phyloP scores from a whole-genome alignment of 164 flowering plant genomes.

The Tinospora cordifolia region DNA sequence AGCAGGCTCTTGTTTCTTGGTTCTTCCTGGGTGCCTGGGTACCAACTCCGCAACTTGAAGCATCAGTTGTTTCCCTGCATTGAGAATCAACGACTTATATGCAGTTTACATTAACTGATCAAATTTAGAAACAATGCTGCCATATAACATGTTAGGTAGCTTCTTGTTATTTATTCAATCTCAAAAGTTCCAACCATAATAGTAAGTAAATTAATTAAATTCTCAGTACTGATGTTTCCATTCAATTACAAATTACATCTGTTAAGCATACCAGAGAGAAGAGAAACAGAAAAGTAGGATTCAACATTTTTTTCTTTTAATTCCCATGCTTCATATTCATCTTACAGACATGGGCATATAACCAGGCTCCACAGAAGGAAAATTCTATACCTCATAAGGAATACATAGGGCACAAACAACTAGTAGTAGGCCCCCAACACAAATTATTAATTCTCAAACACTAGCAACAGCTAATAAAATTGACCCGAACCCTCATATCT shows the following conservation, averaged over 20 bases:
- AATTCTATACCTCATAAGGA: too few relatives aligned
- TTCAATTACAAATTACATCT: not conserved
- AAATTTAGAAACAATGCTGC: not conserved
- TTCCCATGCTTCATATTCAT: too few relatives aligned
- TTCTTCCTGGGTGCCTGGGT: slow-evolving; percentile 76
- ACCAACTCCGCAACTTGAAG: slow-evolving; percentile 75
- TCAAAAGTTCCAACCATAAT: not conserved
- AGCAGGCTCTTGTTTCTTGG: slow-evolving; percentile 65
- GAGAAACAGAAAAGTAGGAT: not conserved
- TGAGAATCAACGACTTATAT: slow-evolving; percentile 1
- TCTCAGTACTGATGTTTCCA: not conserved
- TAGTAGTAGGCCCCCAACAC: too few relatives aligned
- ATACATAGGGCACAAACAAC: too few relatives aligned
- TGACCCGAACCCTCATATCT: too few relatives aligned
- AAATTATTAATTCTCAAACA: too few relatives aligned
- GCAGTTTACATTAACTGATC: not conserved
- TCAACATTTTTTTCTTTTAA: too few relatives aligned
- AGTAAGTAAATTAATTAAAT: not conserved
- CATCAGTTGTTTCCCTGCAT: slow-evolving; percentile 83
- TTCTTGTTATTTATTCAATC: not conserved
- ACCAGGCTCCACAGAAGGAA: too few relatives aligned
- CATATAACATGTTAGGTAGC: not conserved
- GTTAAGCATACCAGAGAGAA: not conserved
- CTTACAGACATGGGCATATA: too few relatives aligned
- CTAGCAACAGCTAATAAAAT: too few relatives aligned